Percentiles rank a stretch among this genome's conserved stretches.
Conservation (phyloP, 2,329 filamentous ascomycete genomes). For the Alternaria triticimaculans region DNA sequence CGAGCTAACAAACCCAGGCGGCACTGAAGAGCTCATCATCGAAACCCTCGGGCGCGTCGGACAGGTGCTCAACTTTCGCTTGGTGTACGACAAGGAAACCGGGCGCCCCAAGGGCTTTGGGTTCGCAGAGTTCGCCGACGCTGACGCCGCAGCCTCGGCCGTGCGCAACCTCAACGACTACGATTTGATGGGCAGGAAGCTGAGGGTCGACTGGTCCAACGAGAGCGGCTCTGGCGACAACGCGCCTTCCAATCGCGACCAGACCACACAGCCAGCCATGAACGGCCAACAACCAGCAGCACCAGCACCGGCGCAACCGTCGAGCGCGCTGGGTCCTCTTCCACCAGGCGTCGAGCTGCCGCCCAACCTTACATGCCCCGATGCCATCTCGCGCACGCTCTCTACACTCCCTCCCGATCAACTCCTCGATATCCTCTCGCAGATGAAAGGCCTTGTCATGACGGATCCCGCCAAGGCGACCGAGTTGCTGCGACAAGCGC, state of each 20-base stretch:
- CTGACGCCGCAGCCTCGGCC: constrained; percentile 89
- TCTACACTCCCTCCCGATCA: constrained; percentile 85
- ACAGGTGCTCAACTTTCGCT: constrained; percentile 86
- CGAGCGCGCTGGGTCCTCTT: constrained; percentile 73
- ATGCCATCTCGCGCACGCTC: constrained; percentile 91
- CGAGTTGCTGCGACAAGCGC: constrained; percentile 84
- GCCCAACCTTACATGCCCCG: constrained; percentile 80
- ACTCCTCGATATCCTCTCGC: constrained; percentile 88
- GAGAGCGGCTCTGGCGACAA: constrained; percentile 75
- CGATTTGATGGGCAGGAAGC: constrained; percentile 92
- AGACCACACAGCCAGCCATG: constrained; percentile 47
- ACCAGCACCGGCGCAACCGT: constrained; percentile 47
- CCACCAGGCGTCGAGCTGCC: constrained; percentile 85
- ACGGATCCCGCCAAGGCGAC: constrained; percentile 83
- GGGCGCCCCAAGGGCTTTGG: constrained; percentile 95
- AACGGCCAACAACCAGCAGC: constrained; percentile 44
- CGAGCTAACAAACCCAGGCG: constrained; percentile 62
- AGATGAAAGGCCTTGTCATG: constrained; percentile 91
- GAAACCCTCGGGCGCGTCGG: constrained; percentile 92
- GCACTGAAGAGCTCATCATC: constrained; percentile 94
- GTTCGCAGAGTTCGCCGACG: constrained; percentile 93
- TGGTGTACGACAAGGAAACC: constrained; percentile 95
- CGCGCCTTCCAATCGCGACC: constrained; percentile 54
- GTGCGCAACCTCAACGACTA: constrained; percentile 95
- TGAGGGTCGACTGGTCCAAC: constrained; percentile 95